phyloP scores from a whole-genome alignment of 2,329 filamentous ascomycete species.

The Dothideomycetidae sp. region DNA sequence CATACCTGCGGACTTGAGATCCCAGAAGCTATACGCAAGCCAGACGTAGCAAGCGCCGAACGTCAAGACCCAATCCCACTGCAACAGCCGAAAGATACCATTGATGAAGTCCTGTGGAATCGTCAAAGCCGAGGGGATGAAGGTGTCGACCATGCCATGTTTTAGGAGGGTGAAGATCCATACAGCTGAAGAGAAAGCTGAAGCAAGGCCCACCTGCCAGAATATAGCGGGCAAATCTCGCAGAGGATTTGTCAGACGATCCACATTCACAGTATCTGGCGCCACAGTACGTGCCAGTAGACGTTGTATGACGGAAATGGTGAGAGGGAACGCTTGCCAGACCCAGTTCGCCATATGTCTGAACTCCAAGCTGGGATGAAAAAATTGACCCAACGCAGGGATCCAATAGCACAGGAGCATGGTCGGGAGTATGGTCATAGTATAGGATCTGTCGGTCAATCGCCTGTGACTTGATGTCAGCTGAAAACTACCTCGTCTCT shows the following conservation, averaged over 20 bases:
- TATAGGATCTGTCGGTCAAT: slow-evolving; percentile 18
- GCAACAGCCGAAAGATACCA: neutral
- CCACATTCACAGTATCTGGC: slow-evolving; percentile 14
- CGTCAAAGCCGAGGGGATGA: slow-evolving; percentile 1
- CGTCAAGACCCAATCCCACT: slow-evolving; percentile 7
- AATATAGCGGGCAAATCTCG: slow-evolving; percentile 13
- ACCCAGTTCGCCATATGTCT: slow-evolving; percentile 7
- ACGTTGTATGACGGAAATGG: slow-evolving; percentile 13
- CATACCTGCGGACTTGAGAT: slow-evolving; percentile 23
- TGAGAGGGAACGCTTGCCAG: slow-evolving; percentile 11
- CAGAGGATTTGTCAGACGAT: slow-evolving; percentile 11
- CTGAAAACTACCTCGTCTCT: too few relatives aligned
- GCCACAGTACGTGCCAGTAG: slow-evolving; percentile 14
- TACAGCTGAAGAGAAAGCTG: slow-evolving; percentile 4
- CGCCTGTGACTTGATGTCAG: slow-evolving; percentile 22
- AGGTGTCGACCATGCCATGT: slow-evolving; percentile 6
- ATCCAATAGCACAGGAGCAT: slow-evolving; percentile 17
- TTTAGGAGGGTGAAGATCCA: slow-evolving; percentile 11
- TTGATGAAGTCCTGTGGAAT: neutral
- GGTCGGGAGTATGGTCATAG: slow-evolving; percentile 20
- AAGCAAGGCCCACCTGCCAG: slow-evolving; percentile 8
- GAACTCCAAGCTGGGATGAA: slow-evolving; percentile 10
- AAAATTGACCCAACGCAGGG: slow-evolving; percentile 13
- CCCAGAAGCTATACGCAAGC: slow-evolving; percentile 20
- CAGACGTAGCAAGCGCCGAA: slow-evolving; percentile 18